Conservation (phyloP, 257 asterid species). For the Gardenia jasminoides region DNA sequence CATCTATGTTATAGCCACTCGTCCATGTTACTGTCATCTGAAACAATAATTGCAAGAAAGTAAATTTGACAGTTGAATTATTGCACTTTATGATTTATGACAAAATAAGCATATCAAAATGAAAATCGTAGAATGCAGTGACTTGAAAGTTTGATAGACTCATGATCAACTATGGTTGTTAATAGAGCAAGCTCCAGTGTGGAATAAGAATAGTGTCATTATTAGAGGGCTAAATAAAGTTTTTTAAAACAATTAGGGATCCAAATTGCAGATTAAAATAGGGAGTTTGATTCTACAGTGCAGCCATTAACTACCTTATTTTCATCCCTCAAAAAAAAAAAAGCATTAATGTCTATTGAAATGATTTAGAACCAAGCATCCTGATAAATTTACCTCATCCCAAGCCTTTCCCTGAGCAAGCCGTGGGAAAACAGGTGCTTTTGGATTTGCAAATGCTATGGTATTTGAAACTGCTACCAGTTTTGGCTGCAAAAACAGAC, state of each 20-base stretch:
- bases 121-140: too few species aligned
- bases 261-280: slow-evolving; percentile 29
- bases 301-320: slow-evolving; percentile 55
- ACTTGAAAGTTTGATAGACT: too few species aligned
- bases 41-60: too few species aligned
- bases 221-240: too few species aligned
- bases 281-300: slow-evolving; percentile 64
- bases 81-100: too few species aligned
- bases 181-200: neutral
- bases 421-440: slow-evolving; percentile 90
- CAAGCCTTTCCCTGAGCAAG: slow-evolving; percentile 93
- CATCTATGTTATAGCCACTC: slow-evolving; percentile 74
- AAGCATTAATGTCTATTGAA: neutral
- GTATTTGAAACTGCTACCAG: slow-evolving; percentile 70
- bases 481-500: slow-evolving; percentile 62
- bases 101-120: too few species aligned
- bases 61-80: too few species aligned
- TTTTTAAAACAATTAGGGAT: too few species aligned
- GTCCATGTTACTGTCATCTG: slow-evolving; percentile 97
- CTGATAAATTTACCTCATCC: slow-evolving; percentile 68
- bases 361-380: neutral
- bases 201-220: slow-evolving; percentile 33
- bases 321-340: neutral
- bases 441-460: slow-evolving; percentile 78
- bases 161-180: too few species aligned